Base-by-base conservation (phyloP, 495 filamentous ascomycete species). In the Penicillium desertorum region DNA sequence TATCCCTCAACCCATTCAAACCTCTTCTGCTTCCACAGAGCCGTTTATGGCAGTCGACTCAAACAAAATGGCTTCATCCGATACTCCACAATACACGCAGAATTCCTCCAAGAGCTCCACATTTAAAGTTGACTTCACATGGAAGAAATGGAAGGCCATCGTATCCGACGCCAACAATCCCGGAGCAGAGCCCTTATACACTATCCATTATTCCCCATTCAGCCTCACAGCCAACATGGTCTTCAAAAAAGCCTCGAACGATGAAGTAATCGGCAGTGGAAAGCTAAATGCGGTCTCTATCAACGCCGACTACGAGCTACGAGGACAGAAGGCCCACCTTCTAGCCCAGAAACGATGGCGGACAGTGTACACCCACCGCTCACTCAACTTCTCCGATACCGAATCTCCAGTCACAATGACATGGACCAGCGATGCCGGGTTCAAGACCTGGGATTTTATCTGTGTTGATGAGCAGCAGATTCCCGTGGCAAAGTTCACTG, bases 401-500 rank as follows among this genome's bases (percentile, higher is more conserved):
- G 62, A 56, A 12, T 30, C 56, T 1, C 67, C 71, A 0, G 57
- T 63, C 14, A 67, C 61, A 19, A 48, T 75, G 61, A 69, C 67
- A 37, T 75, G 71, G 71, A 63, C 67, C 10, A 64, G 69, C 12
- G 54, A 64, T 27, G 45, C 45, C 23, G 60, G 58, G 11, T 65
- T 72, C 48, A 72, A 67, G 19, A 65, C 39, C 9, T 75, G 71
- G 69, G 67, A 75, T 48, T 75, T 73, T 58, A 53, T 75, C 37
- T 72, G 67, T 43, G 50, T 65, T 10, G 67, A 72, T 43, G 71
- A 72, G 48, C 45, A 67, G 1, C 62, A 68, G 45, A 42, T 63
- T 48, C 65, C 71, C 14, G 58, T 74, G 10, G 69, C 69, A 5
- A 63, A 61, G 34, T 71, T 66, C 44, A 46, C 59, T 10, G 61